Evolutionary conservation across 2,329 filamentous ascomycete genomes (phyloP).

Genomic region (Xylaria sp.): DNA sequence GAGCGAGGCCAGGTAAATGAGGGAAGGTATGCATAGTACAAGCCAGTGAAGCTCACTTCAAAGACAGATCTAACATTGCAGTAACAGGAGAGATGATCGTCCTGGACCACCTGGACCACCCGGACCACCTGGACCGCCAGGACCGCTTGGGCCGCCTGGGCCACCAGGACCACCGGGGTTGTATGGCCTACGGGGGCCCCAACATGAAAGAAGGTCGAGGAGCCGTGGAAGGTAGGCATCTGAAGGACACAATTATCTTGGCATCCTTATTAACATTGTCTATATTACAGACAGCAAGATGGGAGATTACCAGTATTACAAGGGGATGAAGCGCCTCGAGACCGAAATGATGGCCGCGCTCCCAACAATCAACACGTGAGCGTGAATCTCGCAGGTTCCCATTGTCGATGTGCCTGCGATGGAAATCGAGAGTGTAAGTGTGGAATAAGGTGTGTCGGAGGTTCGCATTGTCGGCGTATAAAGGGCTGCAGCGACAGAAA

Average conservation of each 20-base stretch:
- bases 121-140: background rate
- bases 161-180: background rate
- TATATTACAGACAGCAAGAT: constrained; percentile 1
- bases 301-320: constrained; percentile 7
- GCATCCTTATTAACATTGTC: background rate
- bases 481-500: background rate
- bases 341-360: background rate
- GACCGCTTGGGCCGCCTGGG: constrained; percentile 3
- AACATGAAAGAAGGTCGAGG: constrained; percentile 13
- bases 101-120: constrained; percentile 3
- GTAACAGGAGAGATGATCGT: constrained; percentile 10
- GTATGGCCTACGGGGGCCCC: background rate
- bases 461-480: background rate
- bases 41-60: background rate
- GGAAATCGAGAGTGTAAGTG: background rate
- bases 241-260: background rate
- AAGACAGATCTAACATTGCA: background rate
- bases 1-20: constrained; percentile 1
- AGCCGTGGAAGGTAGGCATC: constrained; percentile 7
- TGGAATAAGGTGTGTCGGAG: background rate
- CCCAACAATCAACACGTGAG: too few relatives aligned
- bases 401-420: constrained; percentile 1
- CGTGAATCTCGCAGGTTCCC: background rate
- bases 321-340: constrained; percentile 12
- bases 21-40: constrained; percentile 27